A percentile compares a stretch with the other conserved stretches of the same genome.
Conservation (phyloP, 768 basidiomycete species). For the Russula griseocarnosa region DNA sequence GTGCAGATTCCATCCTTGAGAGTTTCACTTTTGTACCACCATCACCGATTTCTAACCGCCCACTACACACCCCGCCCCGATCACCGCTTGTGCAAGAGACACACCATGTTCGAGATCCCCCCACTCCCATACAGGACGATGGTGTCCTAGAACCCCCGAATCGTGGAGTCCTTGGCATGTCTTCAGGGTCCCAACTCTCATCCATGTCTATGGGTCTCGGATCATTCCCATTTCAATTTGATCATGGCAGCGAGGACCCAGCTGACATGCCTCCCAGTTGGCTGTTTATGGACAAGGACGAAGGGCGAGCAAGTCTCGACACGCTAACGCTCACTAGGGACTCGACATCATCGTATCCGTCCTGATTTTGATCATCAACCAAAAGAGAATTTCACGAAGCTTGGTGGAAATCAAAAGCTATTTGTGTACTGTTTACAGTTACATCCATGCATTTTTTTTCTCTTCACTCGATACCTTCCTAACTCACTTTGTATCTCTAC, state of each 20-base stretch:
- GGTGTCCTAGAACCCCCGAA: constrained; percentile 44
- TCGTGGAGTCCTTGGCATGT: constrained; percentile 63
- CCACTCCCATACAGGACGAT: constrained; percentile 18
- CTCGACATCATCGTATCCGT: constrained; percentile 80
- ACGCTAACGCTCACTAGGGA: constrained; percentile 81
- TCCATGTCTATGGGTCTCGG: constrained; percentile 77
- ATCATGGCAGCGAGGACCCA: constrained; percentile 43
- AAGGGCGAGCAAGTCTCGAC: constrained; percentile 78
- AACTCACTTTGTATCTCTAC: constrained; percentile 12
- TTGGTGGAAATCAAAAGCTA: constrained; percentile 13
- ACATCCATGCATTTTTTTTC: background rate
- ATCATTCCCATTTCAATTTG: constrained; percentile 85
- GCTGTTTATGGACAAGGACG: constrained; percentile 32
- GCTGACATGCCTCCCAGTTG: background rate
- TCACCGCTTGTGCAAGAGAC: constrained; percentile 64
- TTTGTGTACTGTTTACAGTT: background rate
- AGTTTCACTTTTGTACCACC: constrained; percentile 88
- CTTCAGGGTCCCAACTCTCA: constrained; percentile 71
- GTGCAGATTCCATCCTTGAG: constrained; percentile 80
- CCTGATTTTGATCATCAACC: constrained; percentile 55
- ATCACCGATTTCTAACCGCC: constrained; percentile 81
- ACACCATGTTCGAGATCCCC: background rate
- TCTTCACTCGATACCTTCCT: background rate
- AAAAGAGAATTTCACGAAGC: constrained; percentile 20
- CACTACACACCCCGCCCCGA: constrained; percentile 67